Evolutionary conservation across 805 yeast species (phyloP).

Genomic region (Danielozyma ontarioensis): DNA sequence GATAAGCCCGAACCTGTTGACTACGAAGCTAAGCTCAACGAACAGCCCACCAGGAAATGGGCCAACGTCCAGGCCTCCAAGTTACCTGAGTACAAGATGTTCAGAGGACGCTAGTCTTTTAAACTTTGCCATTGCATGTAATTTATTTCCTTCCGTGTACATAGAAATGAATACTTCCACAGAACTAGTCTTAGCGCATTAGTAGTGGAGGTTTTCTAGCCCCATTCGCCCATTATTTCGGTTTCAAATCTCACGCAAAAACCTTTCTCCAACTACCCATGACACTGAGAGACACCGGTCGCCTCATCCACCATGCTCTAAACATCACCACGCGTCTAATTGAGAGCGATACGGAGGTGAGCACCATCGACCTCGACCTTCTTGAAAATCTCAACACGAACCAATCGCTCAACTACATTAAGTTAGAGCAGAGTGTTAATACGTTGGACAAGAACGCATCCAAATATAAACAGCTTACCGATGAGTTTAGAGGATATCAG

Average conservation of each 20-base stretch:
- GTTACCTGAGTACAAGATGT: slow-evolving; percentile 49
- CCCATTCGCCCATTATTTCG: too few species aligned
- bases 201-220: too few species aligned
- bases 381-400: slow-evolving; percentile 55
- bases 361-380: slow-evolving; percentile 42
- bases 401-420: slow-evolving; percentile 48
- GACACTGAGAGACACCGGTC: slow-evolving; percentile 27
- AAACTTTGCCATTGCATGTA: background rate
- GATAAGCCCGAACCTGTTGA: slow-evolving; percentile 45
- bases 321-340: slow-evolving; percentile 24
- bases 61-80: slow-evolving; percentile 49
- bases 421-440: slow-evolving; percentile 35
- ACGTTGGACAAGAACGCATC: slow-evolving; percentile 39
- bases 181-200: background rate
- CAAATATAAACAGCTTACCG: slow-evolving; percentile 17
- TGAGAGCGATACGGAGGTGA: slow-evolving; percentile 37
- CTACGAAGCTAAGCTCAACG: slow-evolving; percentile 48
- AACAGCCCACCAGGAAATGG: slow-evolving; percentile 63
- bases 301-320: slow-evolving; percentile 24
- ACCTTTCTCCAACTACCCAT: too few species aligned
- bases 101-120: slow-evolving; percentile 50
- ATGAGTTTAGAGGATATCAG: slow-evolving; percentile 19
- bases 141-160: background rate
- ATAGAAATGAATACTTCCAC: background rate
- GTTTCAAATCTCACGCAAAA: too few species aligned